phyloP scores from a whole-genome alignment of 169 alveolate genomes.

The Plasmodium fragile region DNA sequence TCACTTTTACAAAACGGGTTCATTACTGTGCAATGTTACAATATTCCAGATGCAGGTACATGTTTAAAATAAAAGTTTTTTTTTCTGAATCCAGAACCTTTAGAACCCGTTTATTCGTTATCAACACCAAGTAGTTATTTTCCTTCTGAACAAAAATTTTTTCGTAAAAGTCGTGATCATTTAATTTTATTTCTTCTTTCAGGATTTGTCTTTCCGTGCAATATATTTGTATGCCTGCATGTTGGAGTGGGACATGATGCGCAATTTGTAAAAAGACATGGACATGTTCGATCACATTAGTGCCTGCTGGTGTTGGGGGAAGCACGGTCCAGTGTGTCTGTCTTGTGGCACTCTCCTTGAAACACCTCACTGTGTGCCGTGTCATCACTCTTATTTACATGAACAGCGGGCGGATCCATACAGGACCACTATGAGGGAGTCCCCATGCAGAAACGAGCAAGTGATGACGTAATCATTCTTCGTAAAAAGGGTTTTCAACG shows the following conservation, averaged over 20 bases:
- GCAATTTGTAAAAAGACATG: background rate
- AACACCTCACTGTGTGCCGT: background rate
- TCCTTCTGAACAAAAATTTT: constrained; percentile 45
- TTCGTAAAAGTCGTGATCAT: constrained; percentile 37
- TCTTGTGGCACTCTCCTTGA: background rate
- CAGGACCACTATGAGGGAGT: constrained; percentile 27
- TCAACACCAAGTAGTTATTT: constrained; percentile 21
- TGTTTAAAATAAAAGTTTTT: constrained; percentile 20
- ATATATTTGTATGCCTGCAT: constrained; percentile 45
- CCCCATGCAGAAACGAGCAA: constrained; percentile 22
- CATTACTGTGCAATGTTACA: constrained; percentile 28
- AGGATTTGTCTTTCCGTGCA: constrained; percentile 1
- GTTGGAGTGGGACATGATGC: background rate
- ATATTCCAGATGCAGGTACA: constrained; percentile 38
- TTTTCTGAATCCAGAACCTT: constrained; percentile 50
- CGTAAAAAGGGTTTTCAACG: constrained; percentile 15
- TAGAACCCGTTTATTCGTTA: constrained; percentile 53
- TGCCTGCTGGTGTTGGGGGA: background rate
- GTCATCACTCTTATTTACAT: constrained; percentile 18
- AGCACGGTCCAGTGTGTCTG: background rate
- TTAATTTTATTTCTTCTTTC: constrained; percentile 24
- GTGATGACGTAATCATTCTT: constrained; percentile 32
- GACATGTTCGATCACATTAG: background rate
- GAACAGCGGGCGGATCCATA: constrained; percentile 19
- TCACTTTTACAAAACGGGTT: background rate